Evolutionary conservation across 768 basidiomycete species (phyloP).

Genomic region (Phylloporus arenicola): DNA sequence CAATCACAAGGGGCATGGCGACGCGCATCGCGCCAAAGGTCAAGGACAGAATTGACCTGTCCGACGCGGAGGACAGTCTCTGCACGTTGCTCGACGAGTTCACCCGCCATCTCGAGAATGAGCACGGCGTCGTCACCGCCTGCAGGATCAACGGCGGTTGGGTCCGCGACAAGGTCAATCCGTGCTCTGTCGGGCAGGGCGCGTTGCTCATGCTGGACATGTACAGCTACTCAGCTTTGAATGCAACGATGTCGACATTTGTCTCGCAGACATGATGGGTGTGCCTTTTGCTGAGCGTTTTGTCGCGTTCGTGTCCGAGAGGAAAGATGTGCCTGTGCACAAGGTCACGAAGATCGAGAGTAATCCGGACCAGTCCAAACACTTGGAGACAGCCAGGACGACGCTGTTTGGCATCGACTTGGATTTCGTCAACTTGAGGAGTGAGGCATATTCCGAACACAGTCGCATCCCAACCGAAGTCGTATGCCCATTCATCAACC

Average conservation of each 20-base stretch:
- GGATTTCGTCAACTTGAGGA: conserved; percentile 91
- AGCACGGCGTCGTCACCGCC: conserved; percentile 49
- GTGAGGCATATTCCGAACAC: conserved; percentile 82
- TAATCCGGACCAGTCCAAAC: conserved; percentile 97
- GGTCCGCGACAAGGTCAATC: conserved; percentile 92
- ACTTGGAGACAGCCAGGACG: conserved; percentile 91
- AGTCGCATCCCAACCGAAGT: conserved; percentile 88
- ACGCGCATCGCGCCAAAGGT: conserved; percentile 29
- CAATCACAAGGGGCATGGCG: conserved; percentile 26
- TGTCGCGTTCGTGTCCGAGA: conserved; percentile 45
- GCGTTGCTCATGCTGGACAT: conserved; percentile 11
- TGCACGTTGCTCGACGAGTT: conserved; percentile 81
- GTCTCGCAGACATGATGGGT: conserved; percentile 86
- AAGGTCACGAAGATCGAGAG: conserved; percentile 81
- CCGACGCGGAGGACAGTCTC: conserved; percentile 60
- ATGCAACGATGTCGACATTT: conserved; percentile 92
- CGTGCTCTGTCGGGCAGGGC: not conserved
- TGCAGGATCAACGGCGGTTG: conserved; percentile 97
- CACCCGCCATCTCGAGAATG: conserved; percentile 47
- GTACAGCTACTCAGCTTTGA: conserved; percentile 69
- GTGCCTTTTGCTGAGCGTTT: conserved; percentile 81
- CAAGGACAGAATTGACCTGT: conserved; percentile 47
- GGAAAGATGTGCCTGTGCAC: conserved; percentile 27
- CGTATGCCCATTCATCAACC: conserved; percentile 41
- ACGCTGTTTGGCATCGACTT: conserved; percentile 75